A percentile compares a stretch with the other conserved stretches of the same genome.
Conservation (phyloP, 257 asterid species). For the Petunia secreta region DNA sequence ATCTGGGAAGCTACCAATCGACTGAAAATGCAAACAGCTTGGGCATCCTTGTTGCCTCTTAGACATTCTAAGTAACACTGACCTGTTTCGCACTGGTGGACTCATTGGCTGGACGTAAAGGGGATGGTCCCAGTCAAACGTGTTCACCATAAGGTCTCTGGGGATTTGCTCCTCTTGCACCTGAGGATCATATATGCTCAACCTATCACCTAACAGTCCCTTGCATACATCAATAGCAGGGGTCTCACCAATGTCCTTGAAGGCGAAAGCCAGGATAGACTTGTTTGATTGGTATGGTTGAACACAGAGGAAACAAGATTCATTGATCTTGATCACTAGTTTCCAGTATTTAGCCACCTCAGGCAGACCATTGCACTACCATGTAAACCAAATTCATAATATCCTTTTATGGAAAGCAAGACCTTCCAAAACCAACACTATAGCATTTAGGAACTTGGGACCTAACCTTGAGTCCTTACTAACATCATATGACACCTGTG, state of each 20-base stretch:
- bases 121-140: slow-evolving; percentile 87
- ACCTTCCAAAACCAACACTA: slow-evolving; percentile 78
- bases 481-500: slow-evolving; percentile 66
- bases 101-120: slow-evolving; percentile 84
- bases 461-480: slow-evolving; percentile 81
- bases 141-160: slow-evolving; percentile 73
- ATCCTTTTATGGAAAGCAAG: slow-evolving; percentile 79
- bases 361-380: slow-evolving; percentile 78
- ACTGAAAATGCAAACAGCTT: slow-evolving; percentile 69
- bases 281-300: slow-evolving; percentile 75
- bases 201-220: slow-evolving; percentile 70
- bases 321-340: slow-evolving; percentile 79
- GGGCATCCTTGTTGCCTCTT: slow-evolving; percentile 73
- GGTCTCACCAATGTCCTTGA: slow-evolving; percentile 79
- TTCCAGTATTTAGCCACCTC: slow-evolving; percentile 87
- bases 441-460: slow-evolving; percentile 69
- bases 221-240: slow-evolving; percentile 84
- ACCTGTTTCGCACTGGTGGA: slow-evolving; percentile 75
- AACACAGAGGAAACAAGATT: slow-evolving; percentile 73
- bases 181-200: slow-evolving; percentile 85
- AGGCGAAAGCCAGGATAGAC: slow-evolving; percentile 72
- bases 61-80: slow-evolving; percentile 66
- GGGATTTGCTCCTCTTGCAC: slow-evolving; percentile 80
- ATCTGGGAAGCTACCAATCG: slow-evolving; percentile 79
- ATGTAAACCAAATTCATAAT: slow-evolving; percentile 75